Percentiles rank a stretch among this genome's conserved stretches.
Evolutionary conservation across 1,284 basidiomycete genomes (phyloP).

Genomic region (Xerocomus nothofagi): DNA sequence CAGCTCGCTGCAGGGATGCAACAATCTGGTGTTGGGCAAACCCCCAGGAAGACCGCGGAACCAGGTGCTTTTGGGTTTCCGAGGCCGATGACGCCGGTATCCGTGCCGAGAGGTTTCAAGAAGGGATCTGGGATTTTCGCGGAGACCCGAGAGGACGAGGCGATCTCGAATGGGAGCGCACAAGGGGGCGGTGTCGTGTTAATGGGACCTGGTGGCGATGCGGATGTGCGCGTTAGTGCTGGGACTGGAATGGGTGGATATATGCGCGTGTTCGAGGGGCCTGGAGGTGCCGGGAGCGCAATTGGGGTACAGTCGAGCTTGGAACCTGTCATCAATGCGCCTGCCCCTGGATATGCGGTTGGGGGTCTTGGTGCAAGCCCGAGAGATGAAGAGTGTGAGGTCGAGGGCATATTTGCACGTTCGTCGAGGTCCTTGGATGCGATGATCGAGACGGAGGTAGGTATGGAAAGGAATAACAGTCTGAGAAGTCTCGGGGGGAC

Average conservation of each 20-base stretch:
- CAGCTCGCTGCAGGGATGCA: background rate
- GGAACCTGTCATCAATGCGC: slow-evolving; percentile 17
- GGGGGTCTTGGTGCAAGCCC: background rate
- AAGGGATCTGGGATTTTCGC: slow-evolving; percentile 10
- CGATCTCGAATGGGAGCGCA: background rate
- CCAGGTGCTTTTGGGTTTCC: slow-evolving; percentile 14
- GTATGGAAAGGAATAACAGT: slow-evolving; percentile 3
- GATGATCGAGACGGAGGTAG: slow-evolving; percentile 7
- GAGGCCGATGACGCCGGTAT: slow-evolving; percentile 21
- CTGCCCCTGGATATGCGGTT: slow-evolving; percentile 16
- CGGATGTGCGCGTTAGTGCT: background rate
- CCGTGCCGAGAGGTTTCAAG: slow-evolving; percentile 15
- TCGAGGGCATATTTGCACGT: slow-evolving; percentile 7
- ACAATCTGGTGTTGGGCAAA: slow-evolving; percentile 14
- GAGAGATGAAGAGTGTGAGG: background rate
- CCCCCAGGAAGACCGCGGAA: slow-evolving; percentile 18
- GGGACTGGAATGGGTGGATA: slow-evolving; percentile 19
- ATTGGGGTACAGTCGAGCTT: slow-evolving; percentile 1
- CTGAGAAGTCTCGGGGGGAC: slow-evolving; percentile 2
- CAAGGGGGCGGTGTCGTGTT: background rate
- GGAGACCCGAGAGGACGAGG: slow-evolving; percentile 7
- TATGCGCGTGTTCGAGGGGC: slow-evolving; percentile 25
- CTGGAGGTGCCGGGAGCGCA: slow-evolving; percentile 1
- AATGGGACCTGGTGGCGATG: slow-evolving; percentile 7
- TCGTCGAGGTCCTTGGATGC: slow-evolving; percentile 10